Percentiles rank a stretch among this genome's conserved stretches.
phyloP scores from a whole-genome alignment of 345 rosid genomes.

The Viola odorata region DNA sequence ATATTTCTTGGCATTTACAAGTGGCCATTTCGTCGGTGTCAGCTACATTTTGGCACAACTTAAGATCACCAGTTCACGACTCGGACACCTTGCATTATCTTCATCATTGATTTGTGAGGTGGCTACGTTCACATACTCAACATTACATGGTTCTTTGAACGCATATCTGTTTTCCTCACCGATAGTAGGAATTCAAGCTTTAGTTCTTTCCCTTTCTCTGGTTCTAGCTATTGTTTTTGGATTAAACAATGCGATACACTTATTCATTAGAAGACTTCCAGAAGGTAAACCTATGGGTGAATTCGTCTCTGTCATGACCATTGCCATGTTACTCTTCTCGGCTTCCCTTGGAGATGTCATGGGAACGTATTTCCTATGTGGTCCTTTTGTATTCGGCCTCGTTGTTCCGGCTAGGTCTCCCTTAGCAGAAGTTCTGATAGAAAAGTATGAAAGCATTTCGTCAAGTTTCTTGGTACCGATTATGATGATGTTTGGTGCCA shows the following conservation, averaged over 20 bases:
- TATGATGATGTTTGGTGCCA: slow-evolving; percentile 10
- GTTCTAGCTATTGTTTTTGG: background rate
- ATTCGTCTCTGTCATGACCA: background rate
- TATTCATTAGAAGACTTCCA: slow-evolving; percentile 24
- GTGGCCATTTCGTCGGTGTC: slow-evolving; percentile 6
- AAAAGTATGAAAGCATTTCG: slow-evolving; percentile 20
- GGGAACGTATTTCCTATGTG: slow-evolving; percentile 19
- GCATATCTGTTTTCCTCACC: background rate
- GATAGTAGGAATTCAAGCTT: background rate
- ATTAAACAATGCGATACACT: slow-evolving; percentile 6
- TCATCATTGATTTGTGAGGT: slow-evolving; percentile 24
- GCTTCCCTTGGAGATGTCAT: slow-evolving; percentile 18
- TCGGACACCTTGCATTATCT: slow-evolving; percentile 37
- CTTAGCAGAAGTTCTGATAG: slow-evolving; percentile 20
- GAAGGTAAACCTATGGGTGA: slow-evolving; percentile 21
- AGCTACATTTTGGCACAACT: slow-evolving; percentile 14
- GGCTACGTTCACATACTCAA: background rate
- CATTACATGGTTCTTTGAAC: background rate
- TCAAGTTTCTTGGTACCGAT: slow-evolving; percentile 28
- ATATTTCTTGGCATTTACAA: background rate
- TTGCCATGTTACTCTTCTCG: slow-evolving; percentile 3
- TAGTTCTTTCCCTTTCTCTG: background rate
- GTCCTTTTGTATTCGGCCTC: slow-evolving; percentile 28
- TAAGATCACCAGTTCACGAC: slow-evolving; percentile 30
- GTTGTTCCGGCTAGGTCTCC: slow-evolving; percentile 6